phyloP scores from a whole-genome alignment of 2,329 filamentous ascomycete species.

The Alternaria alternata region DNA sequence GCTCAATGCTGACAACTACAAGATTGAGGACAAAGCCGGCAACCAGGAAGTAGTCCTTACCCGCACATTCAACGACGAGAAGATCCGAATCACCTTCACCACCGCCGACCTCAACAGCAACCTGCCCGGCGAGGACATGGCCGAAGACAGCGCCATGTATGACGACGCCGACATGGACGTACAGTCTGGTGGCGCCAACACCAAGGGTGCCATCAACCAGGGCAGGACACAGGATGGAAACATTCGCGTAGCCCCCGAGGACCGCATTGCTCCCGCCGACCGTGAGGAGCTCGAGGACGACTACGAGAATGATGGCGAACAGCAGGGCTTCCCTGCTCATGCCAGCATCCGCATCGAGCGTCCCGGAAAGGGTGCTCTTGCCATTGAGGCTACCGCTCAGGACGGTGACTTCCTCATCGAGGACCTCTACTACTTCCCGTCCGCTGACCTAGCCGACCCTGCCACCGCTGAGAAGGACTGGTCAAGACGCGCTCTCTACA shows the following conservation, averaged over 20 bases:
- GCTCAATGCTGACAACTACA: slow-evolving; percentile 11
- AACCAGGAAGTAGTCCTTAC: slow-evolving; percentile 87
- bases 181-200: slow-evolving; percentile 65
- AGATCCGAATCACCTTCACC: slow-evolving; percentile 85
- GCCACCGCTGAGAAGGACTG: slow-evolving; percentile 79
- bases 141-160: slow-evolving; percentile 60
- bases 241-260: slow-evolving; percentile 64
- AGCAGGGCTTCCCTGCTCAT: slow-evolving; percentile 75
- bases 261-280: slow-evolving; percentile 65
- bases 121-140: slow-evolving; percentile 55
- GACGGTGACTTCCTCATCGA: slow-evolving; percentile 88
- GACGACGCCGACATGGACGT: slow-evolving; percentile 52
- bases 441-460: slow-evolving; percentile 78
- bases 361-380: slow-evolving; percentile 81
- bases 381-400: slow-evolving; percentile 85
- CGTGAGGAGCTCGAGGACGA: slow-evolving; percentile 66
- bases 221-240: slow-evolving; percentile 60
- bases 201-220: slow-evolving; percentile 65
- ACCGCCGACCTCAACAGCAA: slow-evolving; percentile 77
- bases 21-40: slow-evolving; percentile 78
- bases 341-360: slow-evolving; percentile 91
- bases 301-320: slow-evolving; percentile 61
- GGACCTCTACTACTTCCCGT: slow-evolving; percentile 87
- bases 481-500: slow-evolving; percentile 79
- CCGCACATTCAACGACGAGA: slow-evolving; percentile 86